These are phyloP conservation scores for Keithomyces neogunnii DNA, from an alignment of 2,329 filamentous ascomycete species.

Conservation along the genomic window DNA sequence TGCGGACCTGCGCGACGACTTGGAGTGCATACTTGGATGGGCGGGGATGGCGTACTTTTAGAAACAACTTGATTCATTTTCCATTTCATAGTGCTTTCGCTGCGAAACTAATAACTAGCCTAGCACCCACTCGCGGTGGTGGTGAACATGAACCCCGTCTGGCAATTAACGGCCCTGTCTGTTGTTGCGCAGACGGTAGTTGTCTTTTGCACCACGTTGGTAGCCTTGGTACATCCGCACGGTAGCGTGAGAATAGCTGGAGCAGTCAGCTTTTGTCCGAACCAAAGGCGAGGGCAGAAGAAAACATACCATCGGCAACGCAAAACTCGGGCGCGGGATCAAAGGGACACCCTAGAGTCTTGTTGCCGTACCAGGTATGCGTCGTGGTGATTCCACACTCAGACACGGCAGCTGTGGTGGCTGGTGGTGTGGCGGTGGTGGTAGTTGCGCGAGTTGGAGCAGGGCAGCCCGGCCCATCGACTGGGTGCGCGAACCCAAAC, in stretches of 20 bases:
- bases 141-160: not conserved
- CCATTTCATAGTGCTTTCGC: conserved; percentile 32
- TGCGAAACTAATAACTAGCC: too few species aligned
- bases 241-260: conserved; percentile 3
- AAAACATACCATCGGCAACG: conserved; percentile 1
- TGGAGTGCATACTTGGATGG: conserved; percentile 55
- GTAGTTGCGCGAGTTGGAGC: not conserved
- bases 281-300: not conserved
- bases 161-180: not conserved
- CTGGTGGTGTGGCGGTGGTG: not conserved
- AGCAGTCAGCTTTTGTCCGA: not conserved
- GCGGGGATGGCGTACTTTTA: conserved; percentile 52
- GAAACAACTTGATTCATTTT: not conserved
- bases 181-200: not conserved
- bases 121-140: conserved; percentile 1
- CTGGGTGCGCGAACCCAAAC: too few species aligned
- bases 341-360: not conserved
- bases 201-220: not conserved
- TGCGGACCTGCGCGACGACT: conserved; percentile 60
- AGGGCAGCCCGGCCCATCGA: not conserved
- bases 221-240: conserved; percentile 1
- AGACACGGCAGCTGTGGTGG: not conserved
- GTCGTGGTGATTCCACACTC: conserved; percentile 1
- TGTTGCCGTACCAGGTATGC: not conserved
- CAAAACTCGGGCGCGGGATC: not conserved